Evolutionary conservation across 2,329 filamentous ascomycete genomes (phyloP), one percentile per base, ranked within the genome.

Genomic region (Microcera coccophila): DNA sequence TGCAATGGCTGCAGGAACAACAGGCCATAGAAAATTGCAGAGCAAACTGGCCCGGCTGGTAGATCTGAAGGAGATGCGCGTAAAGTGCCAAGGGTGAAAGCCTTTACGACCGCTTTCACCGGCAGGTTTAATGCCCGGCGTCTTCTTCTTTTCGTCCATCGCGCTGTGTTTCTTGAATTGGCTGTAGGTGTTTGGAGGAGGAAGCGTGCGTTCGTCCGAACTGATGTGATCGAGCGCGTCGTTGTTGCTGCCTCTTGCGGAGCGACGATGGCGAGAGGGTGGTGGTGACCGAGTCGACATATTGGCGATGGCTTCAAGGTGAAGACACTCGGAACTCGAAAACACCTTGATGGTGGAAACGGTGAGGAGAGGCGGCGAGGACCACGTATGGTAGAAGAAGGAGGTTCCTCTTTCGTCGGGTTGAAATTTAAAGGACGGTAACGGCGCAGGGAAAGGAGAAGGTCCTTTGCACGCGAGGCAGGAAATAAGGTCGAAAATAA

Each of bases 21-120:
- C 62, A 3, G 73, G 73, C 72, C 73, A 76, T 4, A 76, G 58
- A 11, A 76, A 45, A 48, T 75, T 76, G 49, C 72, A 74, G 19
- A 67, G 55, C 50, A 66, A 62, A 48, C 69, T 72, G 3, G 68
- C 69, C n/a, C 62, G 63, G 54, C 68, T 71, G 2, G 71, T 65
- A 15, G 68, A 72, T 31, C 62, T 60, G 57, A 68, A 70, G 34
- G 64, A 63, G 46, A 76, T 72, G 26, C 52, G 55, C 17, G 70
- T 42, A 49, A 75, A 74, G 37, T 69, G 65, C 47, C 62, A 51
- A 2, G 69, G 70, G 37, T 72, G 63, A 42, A 76, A 64, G 32
- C 72, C 69, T 5, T 54, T 59, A 20, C 73, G 66, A 11, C 71
- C 72, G 53, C 68, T 72, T 53, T 76, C 71, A 40, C 73, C 73